Conservation (phyloP, 306 rosid genomes). For the Arachis hypogaea region DNA sequence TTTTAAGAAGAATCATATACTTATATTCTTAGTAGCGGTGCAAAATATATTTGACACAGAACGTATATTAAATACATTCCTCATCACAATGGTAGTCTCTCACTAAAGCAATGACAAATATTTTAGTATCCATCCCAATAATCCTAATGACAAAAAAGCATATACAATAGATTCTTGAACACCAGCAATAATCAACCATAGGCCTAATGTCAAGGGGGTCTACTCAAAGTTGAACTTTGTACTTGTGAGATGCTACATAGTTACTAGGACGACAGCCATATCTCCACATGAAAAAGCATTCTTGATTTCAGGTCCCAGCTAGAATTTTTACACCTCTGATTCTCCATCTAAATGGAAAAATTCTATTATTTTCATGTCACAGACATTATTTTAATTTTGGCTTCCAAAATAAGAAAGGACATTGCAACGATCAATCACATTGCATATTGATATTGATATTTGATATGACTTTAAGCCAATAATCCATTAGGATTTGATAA, state of each 20-base stretch:
- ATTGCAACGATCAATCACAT: background rate
- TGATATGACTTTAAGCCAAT: too few species aligned
- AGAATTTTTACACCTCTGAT: slow-evolving; percentile 31
- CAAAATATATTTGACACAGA: too few species aligned
- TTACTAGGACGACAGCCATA: slow-evolving; percentile 29
- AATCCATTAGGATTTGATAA: too few species aligned
- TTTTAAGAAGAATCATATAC: too few species aligned
- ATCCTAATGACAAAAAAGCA: too few species aligned
- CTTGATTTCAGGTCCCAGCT: slow-evolving; percentile 37
- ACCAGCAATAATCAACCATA: background rate
- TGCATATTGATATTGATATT: background rate
- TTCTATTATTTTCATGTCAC: slow-evolving; percentile 18
- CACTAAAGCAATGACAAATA: too few species aligned
- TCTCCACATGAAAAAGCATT: slow-evolving; percentile 27
- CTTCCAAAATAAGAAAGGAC: slow-evolving; percentile 14
- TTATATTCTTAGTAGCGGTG: too few species aligned
- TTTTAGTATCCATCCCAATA: too few species aligned
- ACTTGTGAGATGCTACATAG: background rate
- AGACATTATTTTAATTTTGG: background rate
- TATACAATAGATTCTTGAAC: background rate
- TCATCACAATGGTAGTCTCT: too few species aligned
- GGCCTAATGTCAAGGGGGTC: background rate
- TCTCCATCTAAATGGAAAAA: slow-evolving; percentile 22
- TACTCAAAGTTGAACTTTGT: background rate
- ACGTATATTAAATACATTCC: too few species aligned